Conservation (phyloP, 768 basidiomycete species). For the Mycena latifolia region DNA sequence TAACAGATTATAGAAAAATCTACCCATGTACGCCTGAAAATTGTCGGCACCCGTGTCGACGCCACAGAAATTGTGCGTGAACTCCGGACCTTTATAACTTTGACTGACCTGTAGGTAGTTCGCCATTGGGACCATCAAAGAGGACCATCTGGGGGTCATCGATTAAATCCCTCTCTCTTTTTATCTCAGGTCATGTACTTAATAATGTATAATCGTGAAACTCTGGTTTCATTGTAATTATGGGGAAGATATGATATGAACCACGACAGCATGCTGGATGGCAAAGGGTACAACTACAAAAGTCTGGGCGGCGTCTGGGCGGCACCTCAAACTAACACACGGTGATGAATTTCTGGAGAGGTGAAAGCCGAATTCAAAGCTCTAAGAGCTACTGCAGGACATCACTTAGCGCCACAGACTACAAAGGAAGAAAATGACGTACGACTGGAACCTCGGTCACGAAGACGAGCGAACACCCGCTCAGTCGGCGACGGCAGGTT, state of each 20-base stretch:
- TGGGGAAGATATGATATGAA: conserved; percentile 2
- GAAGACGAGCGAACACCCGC: conserved; percentile 19
- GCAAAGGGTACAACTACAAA: conserved; percentile 4
- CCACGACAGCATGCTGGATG: background rate
- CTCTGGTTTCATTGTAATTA: conserved; percentile 8
- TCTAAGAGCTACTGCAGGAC: conserved; percentile 20
- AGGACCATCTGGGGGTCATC: conserved; percentile 96
- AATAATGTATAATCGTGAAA: conserved; percentile 19
- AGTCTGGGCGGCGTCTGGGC: background rate
- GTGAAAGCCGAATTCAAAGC: conserved; percentile 18
- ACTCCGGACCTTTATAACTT: background rate
- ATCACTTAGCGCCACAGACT: background rate
- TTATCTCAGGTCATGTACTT: background rate
- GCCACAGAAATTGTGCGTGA: conserved; percentile 92
- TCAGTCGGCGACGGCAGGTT: conserved; percentile 21
- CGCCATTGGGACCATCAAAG: conserved; percentile 98
- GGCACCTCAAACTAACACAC: conserved; percentile 26
- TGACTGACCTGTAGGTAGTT: conserved; percentile 65
- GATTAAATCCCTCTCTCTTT: conserved; percentile 56
- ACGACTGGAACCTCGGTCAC: conserved; percentile 22
- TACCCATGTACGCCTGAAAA: conserved; percentile 91
- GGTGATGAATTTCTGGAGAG: conserved; percentile 19
- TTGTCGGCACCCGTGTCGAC: conserved; percentile 98
- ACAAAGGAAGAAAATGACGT: background rate
- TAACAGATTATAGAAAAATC: conserved; percentile 93